Evolutionary conservation across 1,284 basidiomycete species (phyloP).

Genomic region (Tylopilus sp.): DNA sequence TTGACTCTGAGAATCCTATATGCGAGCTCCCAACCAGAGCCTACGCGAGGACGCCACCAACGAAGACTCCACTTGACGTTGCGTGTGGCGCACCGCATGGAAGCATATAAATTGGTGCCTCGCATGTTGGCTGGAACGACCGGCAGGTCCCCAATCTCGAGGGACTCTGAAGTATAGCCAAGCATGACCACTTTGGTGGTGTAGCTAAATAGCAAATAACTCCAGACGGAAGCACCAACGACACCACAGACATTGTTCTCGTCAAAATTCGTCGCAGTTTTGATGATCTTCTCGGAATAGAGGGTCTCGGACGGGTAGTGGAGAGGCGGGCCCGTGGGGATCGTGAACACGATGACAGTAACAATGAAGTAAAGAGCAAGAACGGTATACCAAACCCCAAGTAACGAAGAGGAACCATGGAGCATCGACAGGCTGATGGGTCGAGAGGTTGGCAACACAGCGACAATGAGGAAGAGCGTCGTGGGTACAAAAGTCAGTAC

Average conservation of each 20-base stretch:
- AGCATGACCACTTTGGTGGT: constrained; percentile 80
- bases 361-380: constrained; percentile 29
- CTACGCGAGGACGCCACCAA: constrained; percentile 37
- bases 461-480: constrained; percentile 43
- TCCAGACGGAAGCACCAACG: constrained; percentile 38
- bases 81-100: constrained; percentile 36
- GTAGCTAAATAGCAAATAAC: constrained; percentile 62
- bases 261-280: constrained; percentile 49
- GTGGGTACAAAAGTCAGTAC: constrained; percentile 53
- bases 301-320: constrained; percentile 67
- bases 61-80: constrained; percentile 37
- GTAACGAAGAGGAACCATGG: constrained; percentile 11
- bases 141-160: constrained; percentile 83
- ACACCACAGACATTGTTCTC: constrained; percentile 64
- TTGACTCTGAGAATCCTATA: constrained; percentile 60
- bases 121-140: constrained; percentile 72
- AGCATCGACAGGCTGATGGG: constrained; percentile 13
- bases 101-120: constrained; percentile 47
- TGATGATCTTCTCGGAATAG: constrained; percentile 67
- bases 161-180: constrained; percentile 63
- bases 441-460: constrained; percentile 49
- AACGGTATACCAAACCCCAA: constrained; percentile 21
- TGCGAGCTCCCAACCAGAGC: constrained; percentile 59
- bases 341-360: constrained; percentile 48
- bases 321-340: constrained; percentile 67